These are phyloP conservation scores for Diaporthe sp. DNA, from an alignment of 2,329 filamentous ascomycete species.

Conservation along the genomic window DNA sequence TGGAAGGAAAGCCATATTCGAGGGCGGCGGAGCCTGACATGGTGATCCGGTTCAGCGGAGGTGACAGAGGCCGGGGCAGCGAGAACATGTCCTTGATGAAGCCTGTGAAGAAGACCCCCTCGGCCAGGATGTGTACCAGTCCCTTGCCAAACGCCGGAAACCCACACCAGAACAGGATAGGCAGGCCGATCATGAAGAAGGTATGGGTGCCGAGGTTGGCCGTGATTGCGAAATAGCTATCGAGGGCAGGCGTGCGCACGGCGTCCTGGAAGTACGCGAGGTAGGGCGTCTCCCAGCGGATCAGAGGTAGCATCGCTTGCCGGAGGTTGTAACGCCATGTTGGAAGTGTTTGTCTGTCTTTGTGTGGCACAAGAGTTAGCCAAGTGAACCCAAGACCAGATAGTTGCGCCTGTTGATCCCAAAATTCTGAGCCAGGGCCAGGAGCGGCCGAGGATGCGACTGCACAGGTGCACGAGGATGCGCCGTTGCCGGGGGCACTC, in stretches of 20 bases:
- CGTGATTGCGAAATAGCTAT: conserved; percentile 96
- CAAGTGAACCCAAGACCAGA: neutral
- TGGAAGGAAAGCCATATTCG: conserved; percentile 97
- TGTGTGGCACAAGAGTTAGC: conserved; percentile 29
- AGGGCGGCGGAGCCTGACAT: conserved; percentile 96
- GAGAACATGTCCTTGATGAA: conserved; percentile 96
- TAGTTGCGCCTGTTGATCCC: neutral
- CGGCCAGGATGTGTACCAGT: conserved; percentile 79
- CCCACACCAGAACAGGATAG: conserved; percentile 97
- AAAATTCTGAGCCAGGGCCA: neutral
- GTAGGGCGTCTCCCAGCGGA: conserved; percentile 95
- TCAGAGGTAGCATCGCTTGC: conserved; percentile 83
- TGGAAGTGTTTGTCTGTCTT: conserved; percentile 86
- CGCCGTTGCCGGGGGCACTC: too few species aligned
- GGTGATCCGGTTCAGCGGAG: conserved; percentile 91
- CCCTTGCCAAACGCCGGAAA: conserved; percentile 86
- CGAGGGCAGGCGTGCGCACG: conserved; percentile 84
- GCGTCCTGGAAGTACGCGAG: conserved; percentile 86
- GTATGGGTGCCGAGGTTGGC: conserved; percentile 98
- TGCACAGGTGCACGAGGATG: conserved; percentile 27
- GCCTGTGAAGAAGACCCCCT: conserved; percentile 87
- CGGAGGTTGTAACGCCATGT: conserved; percentile 89
- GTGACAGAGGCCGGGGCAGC: conserved; percentile 89
- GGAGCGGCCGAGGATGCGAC: neutral
- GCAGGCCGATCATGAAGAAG: conserved; percentile 96